Evolutionary conservation across 1,284 basidiomycete genomes (phyloP), one percentile per base, ranked within the genome.

Genomic region (Xerocomus amazonicus): DNA sequence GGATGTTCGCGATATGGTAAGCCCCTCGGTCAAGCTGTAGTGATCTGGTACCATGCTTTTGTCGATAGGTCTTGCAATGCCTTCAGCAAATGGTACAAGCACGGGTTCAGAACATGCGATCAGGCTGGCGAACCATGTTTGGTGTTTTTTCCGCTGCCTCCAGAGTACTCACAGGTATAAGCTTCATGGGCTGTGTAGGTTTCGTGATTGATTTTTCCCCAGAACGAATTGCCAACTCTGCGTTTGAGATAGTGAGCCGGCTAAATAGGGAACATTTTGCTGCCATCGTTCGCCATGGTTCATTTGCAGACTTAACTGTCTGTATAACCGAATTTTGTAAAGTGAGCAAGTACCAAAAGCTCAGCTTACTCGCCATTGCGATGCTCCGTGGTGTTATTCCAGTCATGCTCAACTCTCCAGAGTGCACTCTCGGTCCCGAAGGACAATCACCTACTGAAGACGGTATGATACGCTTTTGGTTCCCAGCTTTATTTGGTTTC

Each of bases 241-340:
- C 96, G 0, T 99, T 99, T 60, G 97, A 99, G 65, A 89, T 99
- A 42, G 95, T 99, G 27, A 92, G 89, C 33, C 81, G 89, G 55
- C 72, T 99, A 36, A 96, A 97, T 73, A 83, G 81, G 59, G 88
- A 96, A 48, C 91, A 97, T 69, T 97, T 99, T 69, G 65, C 79
- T n/a, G 82, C 87, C 14, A 90, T 99, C 51, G 89, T 99, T 43
- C 85, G 84, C 44, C 84, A 96, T 66, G 96, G 96, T 31, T 87
- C 95, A 6, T 98, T 99, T 66, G 91, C 94, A 45, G 97, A 99
- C 70, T 70, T 99, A 49, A 96, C 92, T 9, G 92, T 95, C 36
- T 99, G 97, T 74, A 88, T 99, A 53, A 98, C 97, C 32, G 96
- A 98, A 69, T 99, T 99, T 71, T 97, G 93, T 77, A 98, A 99